Base-by-base conservation (phyloP, 257 asterid genomes). In the Mitragyna speciosa region DNA sequence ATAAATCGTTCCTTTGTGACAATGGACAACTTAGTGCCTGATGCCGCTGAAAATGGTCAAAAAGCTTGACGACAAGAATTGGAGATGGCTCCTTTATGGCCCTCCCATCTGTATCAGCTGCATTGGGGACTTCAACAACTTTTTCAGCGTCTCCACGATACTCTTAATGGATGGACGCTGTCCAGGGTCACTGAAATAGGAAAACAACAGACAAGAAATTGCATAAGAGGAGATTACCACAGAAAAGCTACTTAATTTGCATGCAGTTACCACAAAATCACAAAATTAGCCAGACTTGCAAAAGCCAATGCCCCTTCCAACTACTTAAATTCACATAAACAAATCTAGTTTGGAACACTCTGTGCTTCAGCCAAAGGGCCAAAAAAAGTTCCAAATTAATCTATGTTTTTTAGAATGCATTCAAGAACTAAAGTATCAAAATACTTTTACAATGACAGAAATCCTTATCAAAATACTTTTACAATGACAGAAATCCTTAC, bases 121-220 rank as follows among this genome's bases (percentile, higher is more conserved):
- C 82, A 86, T 76, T 28, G 97, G 97, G 64, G 99, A 95, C 87
- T 92, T 95, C 72, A 95, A 84, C 86, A 95, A 48, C 87, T 95
- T 93, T 93, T 95, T 95, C 80, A 95, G 51, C 0, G 94, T 79
- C 14, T 90, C 97, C 86, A 95, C 92, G 31, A 95, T 92, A 67
- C 78, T 86, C 51, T 67, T 83, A 15, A 93, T 89, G 43, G 98
- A 78, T 2, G 99, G 99, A 10, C 98, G 90, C 73, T 90, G 88
- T 16, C 81, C 89, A 2, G 97, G 94, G 26, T 91, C 96, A 33
- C 99, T 95, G 97, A 28, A 78, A 78, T 45, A 48, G 8, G 5
- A 54, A 67, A 45, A 68, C n/a, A 10, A 24, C 63, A 75, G 68
- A 36, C 15, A 4, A 28, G 1, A 28, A 65, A 72, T 49, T 12